phyloP scores from a whole-genome alignment of 495 filamentous ascomycete species.

The Neurospora hispaniola region DNA sequence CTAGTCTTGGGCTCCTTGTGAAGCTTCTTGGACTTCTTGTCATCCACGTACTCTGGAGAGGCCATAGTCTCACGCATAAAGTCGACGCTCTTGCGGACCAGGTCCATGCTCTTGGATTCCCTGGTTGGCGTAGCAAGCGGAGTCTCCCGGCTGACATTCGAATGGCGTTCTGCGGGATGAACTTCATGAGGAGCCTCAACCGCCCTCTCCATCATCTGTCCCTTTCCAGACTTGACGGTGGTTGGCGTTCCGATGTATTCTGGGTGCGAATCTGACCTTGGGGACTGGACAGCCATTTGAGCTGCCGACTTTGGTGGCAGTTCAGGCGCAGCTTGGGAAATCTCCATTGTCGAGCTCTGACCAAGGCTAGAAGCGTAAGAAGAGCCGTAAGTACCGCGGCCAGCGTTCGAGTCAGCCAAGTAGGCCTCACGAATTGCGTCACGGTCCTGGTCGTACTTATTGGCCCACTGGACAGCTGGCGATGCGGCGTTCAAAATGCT shows the following conservation, averaged over 20 bases:
- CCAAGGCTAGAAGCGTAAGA: slow-evolving; percentile 23
- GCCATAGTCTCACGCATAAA: slow-evolving; percentile 29
- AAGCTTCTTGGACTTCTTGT: slow-evolving; percentile 44
- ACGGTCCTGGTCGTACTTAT: slow-evolving; percentile 69
- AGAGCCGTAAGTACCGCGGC: slow-evolving; percentile 41
- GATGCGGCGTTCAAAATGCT: slow-evolving; percentile 78
- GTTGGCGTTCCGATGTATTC: not conserved
- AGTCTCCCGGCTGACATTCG: slow-evolving; percentile 22
- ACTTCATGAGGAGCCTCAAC: slow-evolving; percentile 22
- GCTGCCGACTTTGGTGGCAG: slow-evolving; percentile 25
- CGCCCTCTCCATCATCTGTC: slow-evolving; percentile 20
- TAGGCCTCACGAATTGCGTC: slow-evolving; percentile 64
- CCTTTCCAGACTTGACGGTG: not conserved
- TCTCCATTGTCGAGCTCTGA: slow-evolving; percentile 12
- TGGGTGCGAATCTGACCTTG: not conserved
- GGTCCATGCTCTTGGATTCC: slow-evolving; percentile 26
- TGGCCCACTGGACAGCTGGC: slow-evolving; percentile 93
- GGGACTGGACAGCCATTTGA: slow-evolving; percentile 1
- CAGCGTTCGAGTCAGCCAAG: slow-evolving; percentile 58
- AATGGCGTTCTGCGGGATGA: slow-evolving; percentile 27
- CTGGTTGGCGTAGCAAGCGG: slow-evolving; percentile 31
- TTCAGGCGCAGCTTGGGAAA: slow-evolving; percentile 21
- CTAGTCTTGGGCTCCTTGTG: slow-evolving; percentile 39
- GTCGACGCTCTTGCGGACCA: slow-evolving; percentile 28
- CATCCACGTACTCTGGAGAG: slow-evolving; percentile 36